Conservation (phyloP, 2,329 filamentous ascomycete species). For the Chaetomium olivaceum region DNA sequence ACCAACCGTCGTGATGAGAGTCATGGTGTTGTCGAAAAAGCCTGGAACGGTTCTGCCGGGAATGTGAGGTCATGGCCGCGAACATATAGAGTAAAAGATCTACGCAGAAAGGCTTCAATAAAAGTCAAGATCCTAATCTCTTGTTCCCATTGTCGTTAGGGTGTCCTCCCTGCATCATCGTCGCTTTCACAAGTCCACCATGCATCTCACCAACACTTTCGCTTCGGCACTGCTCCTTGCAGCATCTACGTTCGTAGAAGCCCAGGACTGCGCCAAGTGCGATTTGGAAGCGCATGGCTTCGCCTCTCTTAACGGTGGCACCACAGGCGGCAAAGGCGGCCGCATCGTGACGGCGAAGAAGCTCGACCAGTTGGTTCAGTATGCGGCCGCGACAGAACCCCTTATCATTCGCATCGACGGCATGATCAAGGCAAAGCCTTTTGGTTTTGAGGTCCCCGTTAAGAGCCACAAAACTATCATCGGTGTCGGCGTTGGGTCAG, state of each 20-base stretch:
- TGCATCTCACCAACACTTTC: not conserved
- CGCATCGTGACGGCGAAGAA: slow-evolving; percentile 3
- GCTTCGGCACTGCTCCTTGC: not conserved
- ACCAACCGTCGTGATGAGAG: not conserved
- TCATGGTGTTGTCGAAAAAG: not conserved
- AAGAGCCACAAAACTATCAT: slow-evolving; percentile 4
- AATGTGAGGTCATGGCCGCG: not conserved
- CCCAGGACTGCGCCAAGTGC: not conserved
- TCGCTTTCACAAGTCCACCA: slow-evolving; percentile 1
- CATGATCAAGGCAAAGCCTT: slow-evolving; percentile 4
- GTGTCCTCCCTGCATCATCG: not conserved
- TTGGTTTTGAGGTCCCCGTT: slow-evolving; percentile 3
- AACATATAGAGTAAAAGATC: not conserved
- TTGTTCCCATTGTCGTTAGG: not conserved
- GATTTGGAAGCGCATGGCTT: slow-evolving; percentile 5
- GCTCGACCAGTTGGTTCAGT: not conserved
- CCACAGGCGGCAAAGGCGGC: slow-evolving; percentile 6
- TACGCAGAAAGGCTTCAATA: not conserved
- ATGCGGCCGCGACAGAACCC: not conserved
- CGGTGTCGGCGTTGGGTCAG: not conserved
- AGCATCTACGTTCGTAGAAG: not conserved
- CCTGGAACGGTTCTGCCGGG: not conserved
- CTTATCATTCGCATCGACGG: slow-evolving; percentile 3
- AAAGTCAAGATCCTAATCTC: not conserved
- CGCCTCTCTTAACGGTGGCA: slow-evolving; percentile 2